Conservation (phyloP, 225 moss, liverwort and hornwort genomes). For the Sphagnum tenellum region DNA sequence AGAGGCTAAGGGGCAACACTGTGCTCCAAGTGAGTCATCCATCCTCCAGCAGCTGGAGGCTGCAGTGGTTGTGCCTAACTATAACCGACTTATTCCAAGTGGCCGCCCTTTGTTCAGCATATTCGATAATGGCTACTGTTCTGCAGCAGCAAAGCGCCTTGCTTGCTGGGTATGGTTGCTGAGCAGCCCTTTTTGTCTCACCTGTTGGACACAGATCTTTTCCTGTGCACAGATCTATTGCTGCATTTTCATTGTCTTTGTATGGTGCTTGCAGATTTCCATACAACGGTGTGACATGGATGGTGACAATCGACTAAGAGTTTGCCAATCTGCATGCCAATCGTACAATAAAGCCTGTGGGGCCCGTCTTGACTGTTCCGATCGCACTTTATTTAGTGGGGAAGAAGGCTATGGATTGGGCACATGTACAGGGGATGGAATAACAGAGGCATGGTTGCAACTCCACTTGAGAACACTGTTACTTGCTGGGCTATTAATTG, state of each 20-base stretch:
- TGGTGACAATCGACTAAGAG: constrained; percentile 67
- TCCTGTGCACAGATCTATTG: too few relatives aligned
- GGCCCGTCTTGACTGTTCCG: constrained; percentile 66
- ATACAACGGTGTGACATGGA: constrained; percentile 73
- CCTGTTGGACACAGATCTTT: too few relatives aligned
- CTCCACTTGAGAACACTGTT: constrained; percentile 1
- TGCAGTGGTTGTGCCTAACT: constrained; percentile 75
- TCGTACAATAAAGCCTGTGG: constrained; percentile 76
- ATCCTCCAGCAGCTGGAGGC: constrained; percentile 78
- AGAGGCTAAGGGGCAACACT: constrained; percentile 64
- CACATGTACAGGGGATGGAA: constrained; percentile 35
- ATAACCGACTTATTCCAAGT: constrained; percentile 63
- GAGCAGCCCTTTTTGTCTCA: too few relatives aligned
- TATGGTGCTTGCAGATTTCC: constrained; percentile 38
- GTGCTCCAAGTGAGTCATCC: constrained; percentile 67
- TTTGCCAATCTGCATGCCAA: constrained; percentile 73
- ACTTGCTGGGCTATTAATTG: constrained; percentile 6
- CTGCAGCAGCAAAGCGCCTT: constrained; percentile 72
- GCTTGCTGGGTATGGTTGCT: constrained; percentile 59
- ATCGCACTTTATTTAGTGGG: constrained; percentile 70
- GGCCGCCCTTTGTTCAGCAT: constrained; percentile 48
- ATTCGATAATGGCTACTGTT: constrained; percentile 73
- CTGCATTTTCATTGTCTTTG: too few relatives aligned
- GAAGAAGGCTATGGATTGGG: constrained; percentile 56
- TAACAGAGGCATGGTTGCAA: constrained; percentile 20